Evolutionary conservation across 345 rosid genomes (phyloP).

Genomic region (Sonneratia caseolaris): DNA sequence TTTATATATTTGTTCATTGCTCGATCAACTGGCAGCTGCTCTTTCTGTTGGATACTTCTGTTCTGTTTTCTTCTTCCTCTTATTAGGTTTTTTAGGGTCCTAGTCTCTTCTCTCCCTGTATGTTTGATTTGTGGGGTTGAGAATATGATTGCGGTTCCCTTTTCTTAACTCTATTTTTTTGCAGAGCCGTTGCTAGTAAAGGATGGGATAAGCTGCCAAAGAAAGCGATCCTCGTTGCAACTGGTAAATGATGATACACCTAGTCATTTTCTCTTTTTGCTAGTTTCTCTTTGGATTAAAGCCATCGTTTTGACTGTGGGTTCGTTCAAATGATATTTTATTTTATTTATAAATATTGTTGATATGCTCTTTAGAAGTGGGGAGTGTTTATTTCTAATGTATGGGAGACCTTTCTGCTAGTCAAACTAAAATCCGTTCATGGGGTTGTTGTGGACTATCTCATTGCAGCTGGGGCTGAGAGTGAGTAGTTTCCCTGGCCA

Average conservation of each 20-base stretch:
- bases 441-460: background rate
- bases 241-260: background rate
- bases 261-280: background rate
- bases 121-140: background rate
- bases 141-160: background rate
- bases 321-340: background rate
- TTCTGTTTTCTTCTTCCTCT: background rate
- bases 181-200: background rate
- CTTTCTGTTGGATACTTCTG: background rate
- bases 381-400: background rate
- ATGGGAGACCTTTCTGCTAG: background rate
- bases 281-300: background rate
- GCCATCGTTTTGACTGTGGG: background rate
- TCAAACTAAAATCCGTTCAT: background rate
- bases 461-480: conserved; percentile 21
- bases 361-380: background rate
- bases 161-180: background rate
- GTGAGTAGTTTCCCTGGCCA: conserved; percentile 22
- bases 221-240: background rate
- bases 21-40: background rate
- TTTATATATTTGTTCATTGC: background rate
- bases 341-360: no score
- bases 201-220: conserved; percentile 9
- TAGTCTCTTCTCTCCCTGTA: background rate
- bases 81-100: background rate